These are phyloP conservation scores for Neurospora tetrasperma DNA, from an alignment of 495 filamentous ascomycete species.

Conservation along the genomic window DNA sequence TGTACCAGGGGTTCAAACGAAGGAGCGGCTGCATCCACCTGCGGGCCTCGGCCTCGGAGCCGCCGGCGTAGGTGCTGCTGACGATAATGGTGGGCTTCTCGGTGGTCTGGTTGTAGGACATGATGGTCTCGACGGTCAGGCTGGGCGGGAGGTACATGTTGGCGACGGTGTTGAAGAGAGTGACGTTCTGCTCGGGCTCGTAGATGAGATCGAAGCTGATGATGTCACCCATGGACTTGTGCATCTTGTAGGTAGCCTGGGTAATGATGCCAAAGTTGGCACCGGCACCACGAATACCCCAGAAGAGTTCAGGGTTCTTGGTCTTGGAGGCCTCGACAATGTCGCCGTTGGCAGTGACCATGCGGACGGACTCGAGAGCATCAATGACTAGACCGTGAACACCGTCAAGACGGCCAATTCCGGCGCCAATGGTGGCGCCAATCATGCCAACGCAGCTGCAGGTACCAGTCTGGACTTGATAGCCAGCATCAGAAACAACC, in stretches of 20 bases:
- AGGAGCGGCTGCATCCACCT: background rate
- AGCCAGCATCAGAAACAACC: background rate
- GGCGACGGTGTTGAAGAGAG: background rate
- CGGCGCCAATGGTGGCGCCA: conserved; percentile 33
- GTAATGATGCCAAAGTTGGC: conserved; percentile 37
- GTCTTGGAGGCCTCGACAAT: conserved; percentile 24
- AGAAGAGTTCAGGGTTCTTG: conserved; percentile 34
- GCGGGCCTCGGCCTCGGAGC: background rate
- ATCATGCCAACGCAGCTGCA: conserved; percentile 25
- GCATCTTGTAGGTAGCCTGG: conserved; percentile 6
- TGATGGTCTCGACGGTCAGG: background rate
- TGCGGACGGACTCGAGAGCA: conserved; percentile 11
- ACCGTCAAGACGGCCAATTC: conserved; percentile 26
- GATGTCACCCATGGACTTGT: conserved; percentile 1
- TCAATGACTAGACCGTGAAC: conserved; percentile 29
- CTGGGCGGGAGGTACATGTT: background rate
- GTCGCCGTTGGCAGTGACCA: conserved; percentile 21
- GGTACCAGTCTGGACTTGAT: conserved; percentile 4
- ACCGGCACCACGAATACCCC: conserved; percentile 32
- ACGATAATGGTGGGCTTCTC: background rate
- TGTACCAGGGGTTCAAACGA: background rate
- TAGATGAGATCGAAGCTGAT: background rate
- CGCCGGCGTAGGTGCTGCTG: background rate
- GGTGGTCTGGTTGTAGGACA: background rate
- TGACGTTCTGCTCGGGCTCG: background rate